Percentiles rank a stretch among this genome's conserved stretches.
phyloP scores from a whole-genome alignment of 2,329 filamentous ascomycete species.

The Aspergillus tubingensis region DNA sequence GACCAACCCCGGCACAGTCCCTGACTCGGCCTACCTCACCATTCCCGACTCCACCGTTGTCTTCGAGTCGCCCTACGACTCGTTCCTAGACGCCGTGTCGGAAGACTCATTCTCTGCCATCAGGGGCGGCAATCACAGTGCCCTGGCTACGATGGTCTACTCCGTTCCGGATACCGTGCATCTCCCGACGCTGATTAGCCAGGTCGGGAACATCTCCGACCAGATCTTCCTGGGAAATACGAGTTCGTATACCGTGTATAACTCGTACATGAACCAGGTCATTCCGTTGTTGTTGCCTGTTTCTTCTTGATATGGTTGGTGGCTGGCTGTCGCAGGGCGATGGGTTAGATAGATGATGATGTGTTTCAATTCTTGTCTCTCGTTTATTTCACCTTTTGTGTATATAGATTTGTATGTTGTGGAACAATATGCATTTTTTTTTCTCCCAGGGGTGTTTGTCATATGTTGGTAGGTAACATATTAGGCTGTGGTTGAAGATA shows the following conservation, averaged over 20 bases:
- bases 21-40: constrained; percentile 14
- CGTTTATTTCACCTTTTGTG: neutral
- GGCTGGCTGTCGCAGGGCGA: neutral
- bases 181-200: constrained; percentile 1
- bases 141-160: constrained; percentile 15
- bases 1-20: constrained; percentile 15
- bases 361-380: constrained; percentile 1
- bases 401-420: constrained; percentile 8
- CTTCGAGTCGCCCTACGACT: constrained; percentile 16
- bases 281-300: neutral
- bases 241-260: constrained; percentile 9
- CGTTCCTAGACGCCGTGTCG: constrained; percentile 1
- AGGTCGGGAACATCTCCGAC: constrained; percentile 10
- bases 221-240: constrained; percentile 15
- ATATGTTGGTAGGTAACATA: no score
- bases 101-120: constrained; percentile 1
- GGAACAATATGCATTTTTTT: neutral
- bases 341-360: neutral
- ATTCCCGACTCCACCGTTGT: constrained; percentile 15
- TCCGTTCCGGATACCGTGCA: constrained; percentile 4
- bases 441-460: no score
- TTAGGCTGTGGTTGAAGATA: no score
- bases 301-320: no score
- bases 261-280: constrained; percentile 5
- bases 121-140: neutral